Evolutionary conservation across 1,284 basidiomycete species (phyloP).

Genomic region (Stereum hirsutum): DNA sequence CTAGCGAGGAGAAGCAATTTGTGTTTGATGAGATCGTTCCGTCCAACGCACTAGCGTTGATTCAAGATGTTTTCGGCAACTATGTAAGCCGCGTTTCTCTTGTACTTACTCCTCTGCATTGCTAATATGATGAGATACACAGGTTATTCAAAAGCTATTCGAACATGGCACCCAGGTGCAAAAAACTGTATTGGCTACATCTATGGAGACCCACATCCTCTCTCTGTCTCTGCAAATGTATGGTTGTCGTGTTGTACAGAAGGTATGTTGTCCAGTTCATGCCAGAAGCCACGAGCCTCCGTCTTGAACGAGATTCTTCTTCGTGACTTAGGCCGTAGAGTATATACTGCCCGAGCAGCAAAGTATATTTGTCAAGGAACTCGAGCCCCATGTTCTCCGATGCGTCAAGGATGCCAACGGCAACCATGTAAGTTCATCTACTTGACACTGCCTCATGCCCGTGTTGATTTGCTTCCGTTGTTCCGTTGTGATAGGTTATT

Average conservation of each 20-base stretch:
- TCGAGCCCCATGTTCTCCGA: conserved; percentile 75
- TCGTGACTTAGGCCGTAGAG: conserved; percentile 80
- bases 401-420: conserved; percentile 93
- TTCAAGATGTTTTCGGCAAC: conserved; percentile 96
- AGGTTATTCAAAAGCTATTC: conserved; percentile 94
- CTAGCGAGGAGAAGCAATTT: conserved; percentile 67
- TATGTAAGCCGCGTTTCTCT: conserved; percentile 48
- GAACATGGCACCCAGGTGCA: conserved; percentile 81
- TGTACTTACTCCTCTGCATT: conserved; percentile 4
- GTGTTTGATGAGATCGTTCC: conserved; percentile 93
- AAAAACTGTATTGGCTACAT: conserved; percentile 60
- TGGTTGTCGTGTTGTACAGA: conserved; percentile 89
- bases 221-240: conserved; percentile 89
- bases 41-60: conserved; percentile 65
- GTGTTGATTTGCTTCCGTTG: conserved; percentile 1
- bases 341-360: conserved; percentile 75
- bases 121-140: conserved; percentile 7
- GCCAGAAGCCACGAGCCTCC: no score
- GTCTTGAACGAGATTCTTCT: no score
- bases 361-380: conserved; percentile 64
- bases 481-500: conserved; percentile 44
- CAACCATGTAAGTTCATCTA: conserved; percentile 70
- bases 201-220: conserved; percentile 78
- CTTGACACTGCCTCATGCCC: not conserved
- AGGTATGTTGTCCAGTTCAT: conserved; percentile 42